These are phyloP conservation scores for Penicillium sp. DNA, from an alignment of 2,329 filamentous ascomycete species.

Conservation along the genomic window DNA sequence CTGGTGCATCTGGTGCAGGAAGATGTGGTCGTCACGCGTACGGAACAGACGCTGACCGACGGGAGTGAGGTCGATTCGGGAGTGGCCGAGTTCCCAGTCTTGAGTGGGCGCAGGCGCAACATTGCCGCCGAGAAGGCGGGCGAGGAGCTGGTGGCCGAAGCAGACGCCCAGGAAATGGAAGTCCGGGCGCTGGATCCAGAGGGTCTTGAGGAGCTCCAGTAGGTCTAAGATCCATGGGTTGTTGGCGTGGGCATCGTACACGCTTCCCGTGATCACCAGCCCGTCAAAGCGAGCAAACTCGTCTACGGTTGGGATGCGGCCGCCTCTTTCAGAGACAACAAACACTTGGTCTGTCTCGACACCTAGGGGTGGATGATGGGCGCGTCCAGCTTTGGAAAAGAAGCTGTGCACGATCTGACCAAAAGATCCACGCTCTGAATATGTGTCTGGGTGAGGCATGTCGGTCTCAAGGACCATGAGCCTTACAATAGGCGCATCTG, in stretches of 20 bases:
- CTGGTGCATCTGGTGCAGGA: slow-evolving; percentile 52
- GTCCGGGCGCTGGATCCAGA: slow-evolving; percentile 55
- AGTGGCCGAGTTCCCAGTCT: slow-evolving; percentile 53
- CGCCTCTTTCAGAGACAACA: slow-evolving; percentile 54
- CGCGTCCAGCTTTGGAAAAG: slow-evolving; percentile 54
- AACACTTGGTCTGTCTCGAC: slow-evolving; percentile 59
- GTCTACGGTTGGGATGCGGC: slow-evolving; percentile 49
- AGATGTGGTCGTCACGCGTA: slow-evolving; percentile 34
- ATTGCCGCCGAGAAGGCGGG: slow-evolving; percentile 44
- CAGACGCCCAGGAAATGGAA: slow-evolving; percentile 54
- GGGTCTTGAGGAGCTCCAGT: slow-evolving; percentile 47
- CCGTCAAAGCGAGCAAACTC: slow-evolving; percentile 51
- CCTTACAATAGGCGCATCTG: slow-evolving; percentile 31
- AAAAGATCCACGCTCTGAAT: slow-evolving; percentile 54
- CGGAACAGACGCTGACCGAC: slow-evolving; percentile 47
- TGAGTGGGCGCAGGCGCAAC: slow-evolving; percentile 40
- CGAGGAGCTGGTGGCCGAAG: slow-evolving; percentile 53
- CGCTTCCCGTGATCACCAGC: slow-evolving; percentile 50
- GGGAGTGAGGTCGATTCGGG: slow-evolving; percentile 41
- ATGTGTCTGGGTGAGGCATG: slow-evolving; percentile 55
- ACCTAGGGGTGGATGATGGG: slow-evolving; percentile 56
- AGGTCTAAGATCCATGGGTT: slow-evolving; percentile 49
- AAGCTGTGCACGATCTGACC: slow-evolving; percentile 56
- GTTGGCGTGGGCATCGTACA: slow-evolving; percentile 51
- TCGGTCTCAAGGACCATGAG: slow-evolving; percentile 63